These are phyloP conservation scores for Lachnellula hyalina DNA, from an alignment of 2,329 filamentous ascomycete genomes.

Conservation along the genomic window DNA sequence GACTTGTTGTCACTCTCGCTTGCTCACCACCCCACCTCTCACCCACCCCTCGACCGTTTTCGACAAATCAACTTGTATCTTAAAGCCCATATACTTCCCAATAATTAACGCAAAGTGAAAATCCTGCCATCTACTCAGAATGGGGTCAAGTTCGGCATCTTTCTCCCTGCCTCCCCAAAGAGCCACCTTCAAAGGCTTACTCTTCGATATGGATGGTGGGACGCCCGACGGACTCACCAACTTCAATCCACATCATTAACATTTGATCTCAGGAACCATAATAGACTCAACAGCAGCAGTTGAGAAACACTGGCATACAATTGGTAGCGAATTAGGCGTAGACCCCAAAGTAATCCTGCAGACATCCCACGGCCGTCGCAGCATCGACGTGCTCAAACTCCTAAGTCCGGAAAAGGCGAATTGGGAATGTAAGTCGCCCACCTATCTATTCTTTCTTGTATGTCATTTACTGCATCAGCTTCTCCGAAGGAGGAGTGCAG, in stretches of 20 bases:
- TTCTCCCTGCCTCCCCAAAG: conserved; percentile 22
- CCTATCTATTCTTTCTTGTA: not conserved
- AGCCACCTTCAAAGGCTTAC: conserved; percentile 23
- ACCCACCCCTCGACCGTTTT: conserved; percentile 20
- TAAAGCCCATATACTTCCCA: conserved; percentile 9
- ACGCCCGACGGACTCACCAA: not conserved
- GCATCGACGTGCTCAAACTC: conserved; percentile 77
- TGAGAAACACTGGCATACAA: conserved; percentile 68
- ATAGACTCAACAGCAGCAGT: conserved; percentile 77
- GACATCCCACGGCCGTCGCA: conserved; percentile 85
- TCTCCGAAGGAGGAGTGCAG: not conserved
- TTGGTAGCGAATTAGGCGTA: conserved; percentile 78
- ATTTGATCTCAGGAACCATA: conserved; percentile 53
- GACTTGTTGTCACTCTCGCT: not conserved
- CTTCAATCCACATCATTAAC: not conserved
- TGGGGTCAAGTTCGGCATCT: conserved; percentile 21
- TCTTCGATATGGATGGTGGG: conserved; percentile 60
- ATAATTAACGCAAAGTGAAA: not conserved
- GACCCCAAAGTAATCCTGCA: conserved; percentile 79
- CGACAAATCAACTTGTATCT: conserved; percentile 16
- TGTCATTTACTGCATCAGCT: not conserved
- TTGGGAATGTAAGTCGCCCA: conserved; percentile 72
- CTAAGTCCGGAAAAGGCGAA: conserved; percentile 82
- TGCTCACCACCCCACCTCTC: conserved; percentile 19
- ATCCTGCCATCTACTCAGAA: conserved; percentile 27